Base-by-base conservation (phyloP, 1,139 yeast genomes). In the Hemisphaericaspora lyxosophila region DNA sequence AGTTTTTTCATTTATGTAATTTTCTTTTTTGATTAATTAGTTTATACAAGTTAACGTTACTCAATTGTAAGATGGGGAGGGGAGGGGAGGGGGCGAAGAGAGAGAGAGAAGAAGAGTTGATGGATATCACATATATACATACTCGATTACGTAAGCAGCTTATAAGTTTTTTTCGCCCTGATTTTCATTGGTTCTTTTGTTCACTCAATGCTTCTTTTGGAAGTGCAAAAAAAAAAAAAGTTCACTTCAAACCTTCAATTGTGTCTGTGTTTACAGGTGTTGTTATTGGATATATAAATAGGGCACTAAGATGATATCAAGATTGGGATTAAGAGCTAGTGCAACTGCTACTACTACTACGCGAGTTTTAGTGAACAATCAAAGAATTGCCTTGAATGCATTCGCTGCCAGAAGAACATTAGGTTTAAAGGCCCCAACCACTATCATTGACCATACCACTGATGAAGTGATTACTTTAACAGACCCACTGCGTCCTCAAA, bases 401-500 rank as follows among this genome's bases (percentile, higher is more conserved):
- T 26, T 26, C 3, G 8, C 25, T 18, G 14, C 35, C 11, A 19
- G 19, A 28, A 28, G 31, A 28, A 17, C 20, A 5, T 17, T 18
- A 14, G 20, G 23, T 17, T 60, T 58, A 32, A 36, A 33, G 18
- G 35, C 40, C 14, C 36, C 36, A 33, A 36, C 39, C 16, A 60
- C 73, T 34, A 67, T 71, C 47, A 62, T 67, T 31, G 76, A 71
- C 53, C 73, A 68, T 42, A 49, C 59, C 39, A 65, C 64, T 34
- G 75, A 75, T 22, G 61, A 60, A 51, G 62, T 64, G 35, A 68
- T 71, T 49, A 60, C 56, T 29, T 66, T 71, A 52, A 60, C 73
- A 20, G 75, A 71, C 54, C 74, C 76, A 33, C 53, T 50, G 41
- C 66, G 57, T 43, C 76, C 77, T 31, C 74, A 70, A 54, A 52